Evolutionary conservation across 1,284 basidiomycete species (phyloP), one percentile per base, ranked within the genome.

Genomic region (Lentinula novae-zelandiae): DNA sequence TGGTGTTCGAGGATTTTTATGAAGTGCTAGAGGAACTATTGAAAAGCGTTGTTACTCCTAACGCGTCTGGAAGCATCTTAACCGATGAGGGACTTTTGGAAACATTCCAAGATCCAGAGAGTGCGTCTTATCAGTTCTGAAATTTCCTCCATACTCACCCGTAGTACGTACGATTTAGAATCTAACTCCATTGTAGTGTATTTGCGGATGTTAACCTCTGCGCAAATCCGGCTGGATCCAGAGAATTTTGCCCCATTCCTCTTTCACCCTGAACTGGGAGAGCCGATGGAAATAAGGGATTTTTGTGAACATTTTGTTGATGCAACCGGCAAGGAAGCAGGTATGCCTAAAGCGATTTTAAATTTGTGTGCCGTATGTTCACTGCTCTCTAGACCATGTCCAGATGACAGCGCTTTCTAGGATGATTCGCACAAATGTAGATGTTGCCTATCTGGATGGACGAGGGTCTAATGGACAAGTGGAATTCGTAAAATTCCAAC

Each of bases 271-370:
- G 85, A 90, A 46, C 82, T 84, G 0, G 84, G 83, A 40, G 81
- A 85, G 53, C 79, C 73, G 2, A 80, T 92, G 68, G 75, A 78
- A 2, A 76, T 86, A 5, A 78, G 81, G 6, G 80, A 83, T 9
- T 96, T 95, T 72, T 94, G 92, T 70, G 81, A 85, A 66, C 77
- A 80, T 52, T 85, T 89, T 64, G 93, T 96, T 34, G 92, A 95
- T 65, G 85, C 90, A 1, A 79, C 86, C 53, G 89, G 91, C 13
- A 89, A 87, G 69, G 93, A 96, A 77, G 93, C 93, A 58, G 90
- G 88, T 85, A 61, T 60, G 75, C 60, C 27, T 22, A 22, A 17
- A 54, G 36, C 55, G 42, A 33, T 9, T 53, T 40, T 49, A 33
- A 57, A 20, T 51, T 56, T 44, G 54, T 38, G 53, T 31, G 40